A percentile compares a stretch with the other conserved stretches of the same genome.
Conservation (phyloP, 768 basidiomycete species). For the Boletus huronensis region DNA sequence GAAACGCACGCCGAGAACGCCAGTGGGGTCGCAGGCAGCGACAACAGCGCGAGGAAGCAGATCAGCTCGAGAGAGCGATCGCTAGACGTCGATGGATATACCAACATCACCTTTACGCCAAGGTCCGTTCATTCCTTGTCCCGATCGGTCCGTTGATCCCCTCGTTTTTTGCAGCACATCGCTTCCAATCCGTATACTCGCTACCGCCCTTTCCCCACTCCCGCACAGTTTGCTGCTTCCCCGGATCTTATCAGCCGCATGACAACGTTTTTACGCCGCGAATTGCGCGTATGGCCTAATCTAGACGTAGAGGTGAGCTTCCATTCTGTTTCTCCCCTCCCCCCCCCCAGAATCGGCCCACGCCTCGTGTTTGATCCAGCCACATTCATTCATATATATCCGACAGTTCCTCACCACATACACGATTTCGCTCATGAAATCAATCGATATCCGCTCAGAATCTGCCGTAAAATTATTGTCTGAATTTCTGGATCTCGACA, state of each 20-base stretch:
- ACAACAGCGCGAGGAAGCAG: conserved; percentile 52
- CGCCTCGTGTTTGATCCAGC: conserved; percentile 3
- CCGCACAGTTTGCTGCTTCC: conserved; percentile 77
- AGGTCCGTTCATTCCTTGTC: conserved; percentile 44
- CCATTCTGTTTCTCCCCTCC: background rate
- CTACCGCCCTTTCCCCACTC: conserved; percentile 87
- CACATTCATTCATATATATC: conserved; percentile 16
- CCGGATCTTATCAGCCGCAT: conserved; percentile 72
- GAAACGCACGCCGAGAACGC: conserved; percentile 38
- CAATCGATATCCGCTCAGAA: conserved; percentile 89
- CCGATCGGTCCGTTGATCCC: conserved; percentile 3
- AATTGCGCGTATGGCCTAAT: conserved; percentile 82
- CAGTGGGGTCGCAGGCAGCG: conserved; percentile 55
- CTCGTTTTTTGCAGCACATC: conserved; percentile 63
- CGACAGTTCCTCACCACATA: conserved; percentile 83
- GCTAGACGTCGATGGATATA: conserved; percentile 78
- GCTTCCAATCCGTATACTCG: conserved; percentile 84
- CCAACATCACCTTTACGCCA: conserved; percentile 74
- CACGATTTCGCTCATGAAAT: conserved; percentile 85
- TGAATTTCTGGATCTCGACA: conserved; percentile 84
- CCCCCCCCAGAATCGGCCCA: background rate
- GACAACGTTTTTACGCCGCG: conserved; percentile 77
- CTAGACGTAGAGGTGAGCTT: conserved; percentile 81
- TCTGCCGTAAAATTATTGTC: conserved; percentile 79
- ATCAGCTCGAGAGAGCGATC: conserved; percentile 74